Evolutionary conservation across 164 flowering plant genomes (phyloP).

Genomic region (Aristolochia contorta): DNA sequence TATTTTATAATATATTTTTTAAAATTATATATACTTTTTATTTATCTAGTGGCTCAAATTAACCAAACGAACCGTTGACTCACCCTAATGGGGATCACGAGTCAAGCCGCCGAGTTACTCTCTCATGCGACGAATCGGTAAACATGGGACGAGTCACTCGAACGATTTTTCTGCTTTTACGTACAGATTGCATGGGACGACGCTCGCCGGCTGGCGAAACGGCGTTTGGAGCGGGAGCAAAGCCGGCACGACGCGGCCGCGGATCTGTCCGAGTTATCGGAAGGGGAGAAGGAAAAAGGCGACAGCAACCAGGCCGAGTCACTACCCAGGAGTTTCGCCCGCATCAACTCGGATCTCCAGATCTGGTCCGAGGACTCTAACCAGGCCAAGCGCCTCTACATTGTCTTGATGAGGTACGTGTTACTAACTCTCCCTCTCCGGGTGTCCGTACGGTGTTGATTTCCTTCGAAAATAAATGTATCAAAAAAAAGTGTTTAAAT

Average conservation of each 20-base stretch:
- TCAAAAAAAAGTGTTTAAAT: too few species aligned
- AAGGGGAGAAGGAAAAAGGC: constrained; percentile 73
- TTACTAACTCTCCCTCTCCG: too few species aligned
- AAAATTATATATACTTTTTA: too few species aligned
- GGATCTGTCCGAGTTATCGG: constrained; percentile 70
- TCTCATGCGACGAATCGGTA: too few species aligned
- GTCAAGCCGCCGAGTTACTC: too few species aligned
- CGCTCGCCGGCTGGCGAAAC: constrained; percentile 41
- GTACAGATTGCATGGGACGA: constrained; percentile 70
- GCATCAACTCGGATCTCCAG: constrained; percentile 46
- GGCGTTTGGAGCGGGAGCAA: constrained; percentile 52
- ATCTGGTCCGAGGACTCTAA: constrained; percentile 48
- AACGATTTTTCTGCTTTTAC: background rate
- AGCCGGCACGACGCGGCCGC: constrained; percentile 61
- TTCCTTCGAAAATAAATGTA: too few species aligned
- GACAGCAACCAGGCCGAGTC: constrained; percentile 21
- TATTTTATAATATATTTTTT: too few species aligned
- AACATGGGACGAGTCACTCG: too few species aligned
- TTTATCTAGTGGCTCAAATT: too few species aligned
- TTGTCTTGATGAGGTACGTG: constrained; percentile 77
- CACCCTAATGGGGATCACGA: too few species aligned
- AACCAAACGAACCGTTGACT: too few species aligned
- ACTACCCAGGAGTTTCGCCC: constrained; percentile 18
- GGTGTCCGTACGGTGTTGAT: too few species aligned
- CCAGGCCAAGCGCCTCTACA: constrained; percentile 42